Evolutionary conservation across 768 basidiomycete species (phyloP), one percentile per base, ranked within the genome.

Genomic region (Termitomyces sp.): DNA sequence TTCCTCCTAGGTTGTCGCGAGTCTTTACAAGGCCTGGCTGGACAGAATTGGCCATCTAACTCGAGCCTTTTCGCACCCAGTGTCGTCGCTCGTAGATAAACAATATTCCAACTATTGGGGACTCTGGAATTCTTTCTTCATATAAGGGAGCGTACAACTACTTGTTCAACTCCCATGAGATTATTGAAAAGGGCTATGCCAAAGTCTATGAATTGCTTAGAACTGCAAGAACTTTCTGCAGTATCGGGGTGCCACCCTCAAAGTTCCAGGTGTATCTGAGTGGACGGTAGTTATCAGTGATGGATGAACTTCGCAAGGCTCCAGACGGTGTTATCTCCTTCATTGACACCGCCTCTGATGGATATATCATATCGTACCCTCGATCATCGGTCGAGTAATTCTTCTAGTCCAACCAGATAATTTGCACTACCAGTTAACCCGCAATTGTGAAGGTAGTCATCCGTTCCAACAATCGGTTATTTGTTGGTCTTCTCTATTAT

Each of bases 401-500:
- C 25, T 45, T 45, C 25, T 45, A 28, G 27, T 28, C 2, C 30
- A 32, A 2, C 7, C 7, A 8, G 10, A 32, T 32, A 9, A 9
- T 32, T 32, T 32, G 10, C 30, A 9, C 30, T 32, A 32, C n/a
- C n/a, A n/a, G n/a, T n/a, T n/a, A n/a, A n/a, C 59, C 66, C 1
- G 69, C 69, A 4, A 62, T 71, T 19, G 68, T 67, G 65, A 54
- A 71, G 32, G 68, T 77, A 25, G 70, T 77, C 11, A 68, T 65
- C 44, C 62, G 76, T 34, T 68, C 72, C 11, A 73, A 67, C 59
- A 78, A 76, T 56, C 68, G 78, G 3, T 54, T 76, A 5, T 78
- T 79, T 57, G 74, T 81, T 35, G 79, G 77, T 1, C 58, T 74
- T 2, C 77, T 78, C 11, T 80, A 78, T 79, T 53, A 54, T 70